Conservation (phyloP, 305 asterid species). For the Fraxinus latifolia region DNA sequence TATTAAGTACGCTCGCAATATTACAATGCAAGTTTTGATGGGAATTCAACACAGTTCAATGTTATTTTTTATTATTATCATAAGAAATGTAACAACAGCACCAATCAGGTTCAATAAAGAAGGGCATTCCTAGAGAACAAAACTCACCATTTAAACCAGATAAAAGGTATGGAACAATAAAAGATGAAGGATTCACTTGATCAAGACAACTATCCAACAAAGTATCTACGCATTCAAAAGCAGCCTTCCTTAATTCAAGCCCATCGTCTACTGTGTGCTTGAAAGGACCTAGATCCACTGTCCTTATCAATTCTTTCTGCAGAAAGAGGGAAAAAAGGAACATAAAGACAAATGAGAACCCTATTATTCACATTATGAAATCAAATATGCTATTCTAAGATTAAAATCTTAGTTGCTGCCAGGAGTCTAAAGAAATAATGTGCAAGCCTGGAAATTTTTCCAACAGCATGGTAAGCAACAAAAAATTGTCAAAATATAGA, state of each 20-base stretch:
- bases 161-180: slow-evolving; percentile 85
- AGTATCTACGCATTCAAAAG: slow-evolving; percentile 97
- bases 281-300: slow-evolving; percentile 97
- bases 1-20: neutral
- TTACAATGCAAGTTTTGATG: neutral
- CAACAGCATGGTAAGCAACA: neutral
- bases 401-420: neutral
- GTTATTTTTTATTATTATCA: neutral
- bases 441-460: neutral
- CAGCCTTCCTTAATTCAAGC: slow-evolving; percentile 97
- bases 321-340: slow-evolving; percentile 15
- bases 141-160: slow-evolving; percentile 94
- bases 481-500: neutral
- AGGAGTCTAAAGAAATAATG: neutral
- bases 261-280: slow-evolving; percentile 99
- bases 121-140: neutral
- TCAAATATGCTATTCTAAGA: neutral
- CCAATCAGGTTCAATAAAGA: neutral
- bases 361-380: neutral
- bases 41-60: slow-evolving; percentile 13
- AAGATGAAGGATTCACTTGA: slow-evolving; percentile 97
- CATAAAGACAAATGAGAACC: neutral
- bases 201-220: slow-evolving; percentile 91
- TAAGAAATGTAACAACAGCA: neutral
- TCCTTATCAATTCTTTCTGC: slow-evolving; percentile 98